Percentiles rank a stretch among this genome's conserved stretches.
Evolutionary conservation across 1,284 basidiomycete genomes (phyloP).

Genomic region (Ganoderma boninense): DNA sequence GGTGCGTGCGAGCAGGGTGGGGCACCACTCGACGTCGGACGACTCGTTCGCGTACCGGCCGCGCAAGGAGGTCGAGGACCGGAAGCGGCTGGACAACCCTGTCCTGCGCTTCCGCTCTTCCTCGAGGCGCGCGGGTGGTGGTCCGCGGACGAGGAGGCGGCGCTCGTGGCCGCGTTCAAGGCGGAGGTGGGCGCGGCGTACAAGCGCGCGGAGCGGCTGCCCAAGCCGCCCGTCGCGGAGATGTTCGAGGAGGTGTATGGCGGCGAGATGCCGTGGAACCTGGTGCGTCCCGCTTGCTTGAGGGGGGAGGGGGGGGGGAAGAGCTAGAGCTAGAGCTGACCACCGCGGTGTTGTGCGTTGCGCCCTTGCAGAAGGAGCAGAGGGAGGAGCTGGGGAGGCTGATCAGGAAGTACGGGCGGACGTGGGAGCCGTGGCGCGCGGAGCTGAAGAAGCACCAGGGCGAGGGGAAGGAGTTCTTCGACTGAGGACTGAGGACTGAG

Average conservation of each 20-base stretch:
- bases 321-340: too few relatives aligned
- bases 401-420: constrained; percentile 84
- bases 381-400: constrained; percentile 79
- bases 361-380: constrained; percentile 75
- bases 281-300: constrained; percentile 60
- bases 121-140: constrained; percentile 90
- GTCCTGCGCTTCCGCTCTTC: constrained; percentile 84
- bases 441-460: constrained; percentile 87
- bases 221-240: constrained; percentile 75
- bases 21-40: constrained; percentile 96
- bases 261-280: constrained; percentile 85
- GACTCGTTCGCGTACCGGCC: constrained; percentile 93
- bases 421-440: constrained; percentile 85
- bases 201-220: constrained; percentile 78
- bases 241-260: constrained; percentile 92
- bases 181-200: constrained; percentile 82
- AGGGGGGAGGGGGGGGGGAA: neutral
- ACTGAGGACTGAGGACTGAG: constrained; percentile 43
- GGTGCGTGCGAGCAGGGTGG: constrained; percentile 58
- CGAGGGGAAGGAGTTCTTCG: constrained; percentile 69
- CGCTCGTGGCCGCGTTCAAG: constrained; percentile 74
- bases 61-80: constrained; percentile 86
- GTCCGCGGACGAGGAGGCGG: constrained; percentile 79
- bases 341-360: too few relatives aligned
- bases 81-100: constrained; percentile 90